Base-by-base conservation (phyloP, 306 rosid species). In the Ceratonia siliqua region DNA sequence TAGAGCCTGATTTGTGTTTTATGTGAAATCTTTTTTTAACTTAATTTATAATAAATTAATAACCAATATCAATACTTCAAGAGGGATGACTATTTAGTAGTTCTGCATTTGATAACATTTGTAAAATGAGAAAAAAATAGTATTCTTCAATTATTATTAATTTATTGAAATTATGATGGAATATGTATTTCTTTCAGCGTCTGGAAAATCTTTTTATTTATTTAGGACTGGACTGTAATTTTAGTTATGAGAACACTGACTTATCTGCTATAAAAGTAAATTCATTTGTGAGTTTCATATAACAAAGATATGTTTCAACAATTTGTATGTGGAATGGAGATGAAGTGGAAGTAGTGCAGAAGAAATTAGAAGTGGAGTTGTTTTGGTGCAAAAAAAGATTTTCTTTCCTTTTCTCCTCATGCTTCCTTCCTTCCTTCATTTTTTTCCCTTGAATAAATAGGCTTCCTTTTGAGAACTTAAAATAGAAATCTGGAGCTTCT, bases 1-100 rank as follows among this genome's bases (percentile, higher is more conserved):
- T 59, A 45, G 22, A 41, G 61, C 68, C 49, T 79, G 52, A 35
- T 39, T 80, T 30, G 54, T 36, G 27, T 71, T 18, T 12, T 39
- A 22, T 11, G 24, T 25, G 58, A 45, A 75, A 38, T 22, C 35
- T 42, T 18, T 4, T 21, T 76, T n/a, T 5, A 55, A 68, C 11
- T 28, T 62, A n/a, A 52, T 73, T 32, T 64, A n/a, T 13, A 32
- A 28, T 41, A 77, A 65, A n/a, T n/a, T 48, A 18, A 18, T 48
- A 28, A 42, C 12, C 2, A 10, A 42, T 50, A 52, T 2, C 28
- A 49, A 38, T 52, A n/a, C n/a, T n/a, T n/a, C n/a, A n/a, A n/a
- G n/a, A 52, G 54, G n/a, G 35, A 50, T 59, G 27, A 43, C 61
- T 41, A 0, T 43, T 24, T 30, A 42, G n/a, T n/a, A n/a, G n/a